Conservation (phyloP, 495 filamentous ascomycete genomes). For the Penicillium fimorum region DNA sequence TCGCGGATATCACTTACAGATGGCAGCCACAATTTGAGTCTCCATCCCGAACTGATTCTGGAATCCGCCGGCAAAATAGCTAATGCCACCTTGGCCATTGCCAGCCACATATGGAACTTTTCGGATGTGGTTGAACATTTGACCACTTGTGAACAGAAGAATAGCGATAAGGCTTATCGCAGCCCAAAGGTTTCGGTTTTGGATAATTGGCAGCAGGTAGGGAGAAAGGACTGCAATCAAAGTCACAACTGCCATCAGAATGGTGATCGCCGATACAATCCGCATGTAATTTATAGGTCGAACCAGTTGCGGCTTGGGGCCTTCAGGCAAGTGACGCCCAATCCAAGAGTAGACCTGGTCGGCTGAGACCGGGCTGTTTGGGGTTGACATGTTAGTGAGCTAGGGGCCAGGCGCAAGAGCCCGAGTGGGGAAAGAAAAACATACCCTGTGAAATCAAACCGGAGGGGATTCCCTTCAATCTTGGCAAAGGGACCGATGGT, state of each 20-base stretch:
- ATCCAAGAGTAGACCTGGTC: slow-evolving; percentile 80
- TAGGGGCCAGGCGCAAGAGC: background rate
- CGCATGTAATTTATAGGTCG: slow-evolving; percentile 86
- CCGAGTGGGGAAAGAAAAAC: slow-evolving; percentile 14
- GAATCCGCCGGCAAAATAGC: slow-evolving; percentile 91
- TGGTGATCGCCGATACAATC: slow-evolving; percentile 64
- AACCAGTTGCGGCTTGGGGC: slow-evolving; percentile 69
- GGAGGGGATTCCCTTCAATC: slow-evolving; percentile 62
- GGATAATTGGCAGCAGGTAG: slow-evolving; percentile 79
- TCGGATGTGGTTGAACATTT: slow-evolving; percentile 99
- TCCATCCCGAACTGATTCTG: slow-evolving; percentile 94
- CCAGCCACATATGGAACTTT: slow-evolving; percentile 93
- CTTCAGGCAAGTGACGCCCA: slow-evolving; percentile 68
- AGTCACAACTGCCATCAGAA: slow-evolving; percentile 64
- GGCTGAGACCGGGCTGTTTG: slow-evolving; percentile 63
- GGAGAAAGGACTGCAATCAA: slow-evolving; percentile 74
- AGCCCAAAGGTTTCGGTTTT: slow-evolving; percentile 92
- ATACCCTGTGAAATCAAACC: slow-evolving; percentile 90
- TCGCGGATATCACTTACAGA: slow-evolving; percentile 68
- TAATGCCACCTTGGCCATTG: slow-evolving; percentile 81
- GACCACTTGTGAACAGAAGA: slow-evolving; percentile 90
- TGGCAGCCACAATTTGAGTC: slow-evolving; percentile 91
- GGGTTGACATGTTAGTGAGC: background rate
- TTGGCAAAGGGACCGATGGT: slow-evolving; percentile 81
- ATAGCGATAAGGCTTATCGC: slow-evolving; percentile 85